Evolutionary conservation across 371 early-diverging fungal genomes (phyloP).

Genomic region (Mortierella sp.): DNA sequence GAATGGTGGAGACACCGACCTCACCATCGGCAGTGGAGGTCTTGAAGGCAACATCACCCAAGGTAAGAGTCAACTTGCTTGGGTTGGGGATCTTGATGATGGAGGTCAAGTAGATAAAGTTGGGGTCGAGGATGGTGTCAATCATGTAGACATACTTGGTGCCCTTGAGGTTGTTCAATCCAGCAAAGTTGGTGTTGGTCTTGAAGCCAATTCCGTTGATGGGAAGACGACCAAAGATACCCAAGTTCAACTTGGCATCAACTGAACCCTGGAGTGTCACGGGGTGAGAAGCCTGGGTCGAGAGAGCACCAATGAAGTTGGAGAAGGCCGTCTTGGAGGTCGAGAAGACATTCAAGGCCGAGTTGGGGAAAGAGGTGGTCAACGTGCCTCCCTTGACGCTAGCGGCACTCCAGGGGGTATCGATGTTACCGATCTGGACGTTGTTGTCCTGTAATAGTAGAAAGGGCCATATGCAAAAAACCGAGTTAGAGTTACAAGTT

Average conservation of each 20-base stretch:
- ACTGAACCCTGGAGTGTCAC: conserved; percentile 36
- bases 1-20: conserved; percentile 35
- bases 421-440: conserved; percentile 37
- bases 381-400: conserved; percentile 19
- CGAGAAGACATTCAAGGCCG: conserved; percentile 38
- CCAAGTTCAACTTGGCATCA: conserved; percentile 43
- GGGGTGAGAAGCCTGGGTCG: conserved; percentile 19
- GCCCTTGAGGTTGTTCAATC: conserved; percentile 27
- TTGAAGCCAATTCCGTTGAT: conserved; percentile 48
- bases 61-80: conserved; percentile 20
- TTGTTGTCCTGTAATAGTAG: conserved; percentile 21
- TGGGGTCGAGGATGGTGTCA: conserved; percentile 12
- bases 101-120: conserved; percentile 15
- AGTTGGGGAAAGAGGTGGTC: conserved; percentile 31
- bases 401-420: conserved; percentile 32
- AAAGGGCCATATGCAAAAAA: too few relatives aligned
- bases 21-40: conserved; percentile 13
- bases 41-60: conserved; percentile 35
- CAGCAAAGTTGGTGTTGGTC: conserved; percentile 19
- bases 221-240: conserved; percentile 30
- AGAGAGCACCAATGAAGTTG: conserved; percentile 24
- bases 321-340: conserved; percentile 28
- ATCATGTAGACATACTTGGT: conserved; percentile 23
- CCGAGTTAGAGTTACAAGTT: too few relatives aligned
- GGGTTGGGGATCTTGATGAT: conserved; percentile 49